Conservation (phyloP, 805 yeast genomes). For the Cyberlindnera sargentensis region DNA sequence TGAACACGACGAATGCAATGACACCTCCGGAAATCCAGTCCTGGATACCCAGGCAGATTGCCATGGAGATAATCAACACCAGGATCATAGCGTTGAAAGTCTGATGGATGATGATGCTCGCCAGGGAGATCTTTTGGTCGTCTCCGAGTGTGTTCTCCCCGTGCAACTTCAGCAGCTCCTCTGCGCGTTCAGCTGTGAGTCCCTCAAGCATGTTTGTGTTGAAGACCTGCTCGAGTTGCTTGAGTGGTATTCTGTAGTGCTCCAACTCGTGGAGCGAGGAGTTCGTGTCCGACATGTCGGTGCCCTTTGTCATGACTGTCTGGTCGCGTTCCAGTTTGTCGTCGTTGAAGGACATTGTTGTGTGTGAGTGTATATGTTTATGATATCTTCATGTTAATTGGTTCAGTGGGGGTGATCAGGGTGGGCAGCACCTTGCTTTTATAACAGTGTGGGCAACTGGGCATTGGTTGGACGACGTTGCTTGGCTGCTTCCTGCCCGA, state of each 20-base stretch:
- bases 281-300: slow-evolving; percentile 2
- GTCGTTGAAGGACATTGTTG: too few species aligned
- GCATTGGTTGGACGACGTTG: too few species aligned
- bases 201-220: slow-evolving; percentile 44
- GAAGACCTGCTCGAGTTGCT: slow-evolving; percentile 31
- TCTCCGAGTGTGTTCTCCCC: slow-evolving; percentile 63
- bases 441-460: too few species aligned
- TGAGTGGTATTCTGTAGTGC: slow-evolving; percentile 24
- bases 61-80: slow-evolving; percentile 62
- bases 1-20: slow-evolving; percentile 55
- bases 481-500: too few species aligned
- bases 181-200: slow-evolving; percentile 31
- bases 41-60: slow-evolving; percentile 61
- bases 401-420: too few species aligned
- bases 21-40: slow-evolving; percentile 86
- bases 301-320: slow-evolving; percentile 9
- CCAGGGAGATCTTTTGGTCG: slow-evolving; percentile 45
- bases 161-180: slow-evolving; percentile 25
- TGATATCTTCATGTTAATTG: too few species aligned
- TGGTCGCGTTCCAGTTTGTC: neutral
- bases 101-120: slow-evolving; percentile 55
- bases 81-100: slow-evolving; percentile 73
- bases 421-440: too few species aligned
- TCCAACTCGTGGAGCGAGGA: slow-evolving; percentile 14
- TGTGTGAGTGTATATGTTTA: too few species aligned